Conservation (phyloP, 768 basidiomycete species). For the Leccinum fibrillosum region DNA sequence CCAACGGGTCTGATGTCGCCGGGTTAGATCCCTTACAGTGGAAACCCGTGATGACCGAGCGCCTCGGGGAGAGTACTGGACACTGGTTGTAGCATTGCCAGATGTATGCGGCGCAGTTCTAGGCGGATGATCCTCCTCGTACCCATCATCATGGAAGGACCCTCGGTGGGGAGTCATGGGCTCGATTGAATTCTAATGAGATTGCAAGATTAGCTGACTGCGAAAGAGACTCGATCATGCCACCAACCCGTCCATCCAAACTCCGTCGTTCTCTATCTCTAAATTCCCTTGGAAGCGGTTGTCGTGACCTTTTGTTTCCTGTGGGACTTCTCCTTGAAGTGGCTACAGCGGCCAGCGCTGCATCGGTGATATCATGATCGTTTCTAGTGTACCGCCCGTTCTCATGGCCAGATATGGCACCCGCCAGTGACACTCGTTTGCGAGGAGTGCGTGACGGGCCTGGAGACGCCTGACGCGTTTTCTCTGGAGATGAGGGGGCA, state of each 20-base stretch:
- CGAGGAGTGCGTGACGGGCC: conserved; percentile 40
- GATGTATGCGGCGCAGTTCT: conserved; percentile 25
- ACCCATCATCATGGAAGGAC: conserved; percentile 22
- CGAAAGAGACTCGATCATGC: neutral
- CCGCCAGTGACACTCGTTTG: conserved; percentile 40
- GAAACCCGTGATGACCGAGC: conserved; percentile 37
- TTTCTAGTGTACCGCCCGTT: conserved; percentile 22
- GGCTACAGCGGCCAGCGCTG: conserved; percentile 61
- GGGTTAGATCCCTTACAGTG: conserved; percentile 46
- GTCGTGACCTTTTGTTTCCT: conserved; percentile 40
- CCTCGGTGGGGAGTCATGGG: conserved; percentile 39
- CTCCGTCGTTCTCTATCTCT: conserved; percentile 34
- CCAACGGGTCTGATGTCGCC: conserved; percentile 53
- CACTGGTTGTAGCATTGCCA: conserved; percentile 15
- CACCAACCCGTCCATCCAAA: conserved; percentile 42
- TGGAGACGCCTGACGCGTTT: conserved; percentile 36
- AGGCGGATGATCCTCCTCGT: conserved; percentile 22
- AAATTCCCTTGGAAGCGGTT: conserved; percentile 53
- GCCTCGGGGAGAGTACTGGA: conserved; percentile 30
- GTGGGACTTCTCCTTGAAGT: conserved; percentile 52
- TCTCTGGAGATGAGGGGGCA: conserved; percentile 45
- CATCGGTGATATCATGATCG: conserved; percentile 43
- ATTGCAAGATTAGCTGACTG: conserved; percentile 2
- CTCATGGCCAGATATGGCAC: conserved; percentile 29
- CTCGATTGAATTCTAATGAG: conserved; percentile 30